These are phyloP conservation scores for Hypoxylon rubiginosum DNA, from an alignment of 2,329 filamentous ascomycete species.

Conservation along the genomic window DNA sequence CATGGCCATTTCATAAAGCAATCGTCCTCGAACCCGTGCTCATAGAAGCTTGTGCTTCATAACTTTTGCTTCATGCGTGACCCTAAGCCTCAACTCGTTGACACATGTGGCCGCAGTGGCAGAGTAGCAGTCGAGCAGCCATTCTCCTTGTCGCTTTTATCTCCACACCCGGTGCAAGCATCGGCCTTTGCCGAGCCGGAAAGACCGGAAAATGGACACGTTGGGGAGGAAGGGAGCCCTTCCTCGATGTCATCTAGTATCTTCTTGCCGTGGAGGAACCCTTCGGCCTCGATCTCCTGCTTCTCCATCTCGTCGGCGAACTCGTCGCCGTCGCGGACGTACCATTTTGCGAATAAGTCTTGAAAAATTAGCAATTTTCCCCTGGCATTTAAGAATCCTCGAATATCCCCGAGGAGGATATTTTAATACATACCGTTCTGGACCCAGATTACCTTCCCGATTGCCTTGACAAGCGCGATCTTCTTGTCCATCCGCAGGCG, in stretches of 20 bases:
- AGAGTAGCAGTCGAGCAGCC: constrained; percentile 28
- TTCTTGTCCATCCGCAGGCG: constrained; percentile 76
- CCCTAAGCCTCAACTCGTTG: constrained; percentile 15
- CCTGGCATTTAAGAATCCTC: too few relatives aligned
- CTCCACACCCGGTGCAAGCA: constrained; percentile 31
- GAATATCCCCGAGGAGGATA: too few relatives aligned
- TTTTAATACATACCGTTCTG: too few relatives aligned
- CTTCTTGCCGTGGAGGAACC: constrained; percentile 73
- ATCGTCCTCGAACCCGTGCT: too few relatives aligned
- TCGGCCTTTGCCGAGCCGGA: constrained; percentile 29
- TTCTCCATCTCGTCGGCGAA: constrained; percentile 61
- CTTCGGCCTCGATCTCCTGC: constrained; percentile 70
- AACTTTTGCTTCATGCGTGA: neutral
- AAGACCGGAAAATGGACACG: constrained; percentile 46
- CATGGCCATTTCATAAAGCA: too few relatives aligned
- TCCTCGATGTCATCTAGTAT: constrained; percentile 62
- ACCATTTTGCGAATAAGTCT: constrained; percentile 89
- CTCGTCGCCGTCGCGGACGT: constrained; percentile 76
- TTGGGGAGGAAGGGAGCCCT: constrained; percentile 46
- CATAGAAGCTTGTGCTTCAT: neutral
- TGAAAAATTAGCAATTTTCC: too few relatives aligned
- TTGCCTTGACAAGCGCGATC: constrained; percentile 79
- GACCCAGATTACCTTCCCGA: constrained; percentile 88
- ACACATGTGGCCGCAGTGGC: constrained; percentile 32
- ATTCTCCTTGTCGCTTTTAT: constrained; percentile 29